These are phyloP conservation scores for Kokia cookei DNA, from an alignment of 441 rosid species.

Conservation along the genomic window DNA sequence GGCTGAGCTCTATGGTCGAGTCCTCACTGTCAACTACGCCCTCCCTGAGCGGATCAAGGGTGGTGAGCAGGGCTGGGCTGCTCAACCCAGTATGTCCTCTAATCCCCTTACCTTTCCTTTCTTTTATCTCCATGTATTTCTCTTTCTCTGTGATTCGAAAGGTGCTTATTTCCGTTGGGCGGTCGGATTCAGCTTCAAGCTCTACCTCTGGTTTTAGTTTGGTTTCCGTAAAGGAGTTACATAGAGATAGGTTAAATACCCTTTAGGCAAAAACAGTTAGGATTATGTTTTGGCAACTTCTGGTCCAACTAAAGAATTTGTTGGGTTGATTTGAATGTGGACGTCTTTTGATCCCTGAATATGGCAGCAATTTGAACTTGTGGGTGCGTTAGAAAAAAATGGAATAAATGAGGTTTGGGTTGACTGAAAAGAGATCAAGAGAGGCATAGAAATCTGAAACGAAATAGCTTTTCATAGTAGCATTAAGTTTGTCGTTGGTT, in stretches of 20 bases:
- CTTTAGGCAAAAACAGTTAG: neutral
- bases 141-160: neutral
- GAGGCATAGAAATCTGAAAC: neutral
- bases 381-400: neutral
- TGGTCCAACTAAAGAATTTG: neutral
- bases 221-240: neutral
- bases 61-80: slow-evolving; percentile 99
- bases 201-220: neutral
- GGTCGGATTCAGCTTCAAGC: neutral
- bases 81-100: slow-evolving; percentile 81
- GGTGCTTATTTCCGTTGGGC: neutral
- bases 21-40: slow-evolving; percentile 91
- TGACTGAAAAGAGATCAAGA: neutral
- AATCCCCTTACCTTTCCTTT: neutral
- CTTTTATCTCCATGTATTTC: neutral
- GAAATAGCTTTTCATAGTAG: neutral
- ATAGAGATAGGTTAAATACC: neutral
- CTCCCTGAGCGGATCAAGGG: slow-evolving; percentile 95
- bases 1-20: slow-evolving; percentile 90
- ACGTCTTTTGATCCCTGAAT: neutral
- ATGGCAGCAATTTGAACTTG: neutral
- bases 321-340: neutral
- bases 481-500: neutral
- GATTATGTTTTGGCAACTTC: neutral
- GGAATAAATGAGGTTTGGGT: neutral